phyloP scores from a whole-genome alignment of 2,329 filamentous ascomycete species.

The Cryphonectria parasitica region DNA sequence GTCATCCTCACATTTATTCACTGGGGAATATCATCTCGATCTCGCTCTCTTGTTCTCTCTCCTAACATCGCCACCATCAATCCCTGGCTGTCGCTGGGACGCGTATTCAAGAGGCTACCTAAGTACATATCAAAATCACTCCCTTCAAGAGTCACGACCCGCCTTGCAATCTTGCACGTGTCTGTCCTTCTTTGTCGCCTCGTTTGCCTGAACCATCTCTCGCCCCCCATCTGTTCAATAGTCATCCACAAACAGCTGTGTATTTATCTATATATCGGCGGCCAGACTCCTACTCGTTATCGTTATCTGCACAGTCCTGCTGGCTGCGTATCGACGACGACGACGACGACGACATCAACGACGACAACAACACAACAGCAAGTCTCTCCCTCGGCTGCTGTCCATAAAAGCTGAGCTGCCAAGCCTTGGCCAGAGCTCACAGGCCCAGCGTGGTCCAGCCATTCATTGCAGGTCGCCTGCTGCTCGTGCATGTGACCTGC shows the following conservation, averaged over 20 bases:
- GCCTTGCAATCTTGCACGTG: neutral
- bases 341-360: neutral
- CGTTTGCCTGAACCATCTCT: neutral
- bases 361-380: too few species aligned
- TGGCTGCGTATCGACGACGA: neutral
- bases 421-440: neutral
- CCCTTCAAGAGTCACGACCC: neutral
- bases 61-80: neutral
- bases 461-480: neutral
- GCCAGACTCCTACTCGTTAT: slow-evolving; percentile 5
- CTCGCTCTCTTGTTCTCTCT: neutral
- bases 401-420: neutral
- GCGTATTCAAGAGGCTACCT: slow-evolving; percentile 1
- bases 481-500: slow-evolving; percentile 16
- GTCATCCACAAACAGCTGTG: slow-evolving; percentile 7
- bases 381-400: neutral
- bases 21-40: neutral
- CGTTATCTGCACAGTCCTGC: too few species aligned
- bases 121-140: neutral
- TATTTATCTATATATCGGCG: slow-evolving; percentile 12
- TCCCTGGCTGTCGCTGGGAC: neutral
- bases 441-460: neutral
- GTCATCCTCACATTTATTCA: neutral
- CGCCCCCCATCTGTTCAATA: neutral
- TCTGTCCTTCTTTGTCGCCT: neutral